Evolutionary conservation across 2,329 filamentous ascomycete species (phyloP).

Genomic region (Davidsoniella eucalypti): DNA sequence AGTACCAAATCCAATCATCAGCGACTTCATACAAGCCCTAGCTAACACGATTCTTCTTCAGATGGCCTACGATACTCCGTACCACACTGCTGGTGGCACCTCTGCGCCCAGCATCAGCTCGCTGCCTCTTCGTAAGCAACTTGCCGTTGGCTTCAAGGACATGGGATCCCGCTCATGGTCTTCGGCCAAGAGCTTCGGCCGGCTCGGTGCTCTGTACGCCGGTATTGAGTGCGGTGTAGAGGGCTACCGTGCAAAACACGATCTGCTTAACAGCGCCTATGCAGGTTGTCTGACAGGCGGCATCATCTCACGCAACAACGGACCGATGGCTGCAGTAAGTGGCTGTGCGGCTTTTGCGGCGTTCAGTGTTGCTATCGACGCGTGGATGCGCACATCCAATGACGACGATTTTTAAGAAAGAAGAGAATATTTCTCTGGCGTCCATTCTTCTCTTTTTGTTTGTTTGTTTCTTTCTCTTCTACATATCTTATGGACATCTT

Average conservation of each 20-base stretch:
- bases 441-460: conserved; percentile 2
- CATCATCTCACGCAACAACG: conserved; percentile 69
- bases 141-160: conserved; percentile 76
- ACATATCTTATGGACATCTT: not conserved
- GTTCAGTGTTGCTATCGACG: conserved; percentile 82
- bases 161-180: conserved; percentile 76
- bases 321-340: conserved; percentile 72
- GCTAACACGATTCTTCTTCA: conserved; percentile 21
- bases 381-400: conserved; percentile 68
- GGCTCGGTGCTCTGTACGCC: conserved; percentile 77
- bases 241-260: conserved; percentile 82
- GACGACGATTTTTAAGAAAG: conserved; percentile 26
- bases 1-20: conserved; percentile 20
- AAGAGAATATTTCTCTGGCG: not conserved
- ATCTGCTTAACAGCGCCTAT: conserved; percentile 70
- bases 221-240: conserved; percentile 96
- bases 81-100: conserved; percentile 34
- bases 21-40: not conserved
- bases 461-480: not conserved
- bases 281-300: conserved; percentile 87
- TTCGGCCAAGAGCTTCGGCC: conserved; percentile 86
- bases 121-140: conserved; percentile 73
- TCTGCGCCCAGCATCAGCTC: conserved; percentile 28
- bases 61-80: conserved; percentile 97
- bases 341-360: conserved; percentile 90